Conservation (phyloP, 257 asterid species). For the Eustoma russellianum region DNA sequence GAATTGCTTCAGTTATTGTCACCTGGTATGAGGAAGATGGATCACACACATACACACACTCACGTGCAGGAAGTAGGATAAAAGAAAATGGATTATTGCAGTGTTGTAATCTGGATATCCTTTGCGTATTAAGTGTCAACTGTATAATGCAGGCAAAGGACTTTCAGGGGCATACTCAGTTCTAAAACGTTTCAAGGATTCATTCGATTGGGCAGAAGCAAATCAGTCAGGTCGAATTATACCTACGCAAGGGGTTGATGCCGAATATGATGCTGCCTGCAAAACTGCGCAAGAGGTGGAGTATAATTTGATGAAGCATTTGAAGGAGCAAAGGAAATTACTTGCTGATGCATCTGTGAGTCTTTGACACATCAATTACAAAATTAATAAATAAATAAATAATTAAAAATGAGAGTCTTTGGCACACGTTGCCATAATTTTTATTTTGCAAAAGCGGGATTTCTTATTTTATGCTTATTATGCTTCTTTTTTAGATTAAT, state of each 20-base stretch:
- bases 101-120: conserved; percentile 3
- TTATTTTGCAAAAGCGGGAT: neutral
- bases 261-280: conserved; percentile 83
- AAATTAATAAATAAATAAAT: too few species aligned
- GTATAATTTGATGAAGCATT: conserved; percentile 52
- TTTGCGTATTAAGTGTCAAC: conserved; percentile 23
- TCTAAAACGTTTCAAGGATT: conserved; percentile 73
- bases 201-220: conserved; percentile 97
- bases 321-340: conserved; percentile 67
- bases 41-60: neutral
- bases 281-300: conserved; percentile 56
- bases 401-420: neutral
- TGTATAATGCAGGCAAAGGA: conserved; percentile 44
- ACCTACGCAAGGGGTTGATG: conserved; percentile 88
- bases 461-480: conserved; percentile 5
- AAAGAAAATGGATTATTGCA: conserved; percentile 5
- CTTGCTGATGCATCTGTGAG: conserved; percentile 88
- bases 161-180: conserved; percentile 51
- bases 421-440: neutral
- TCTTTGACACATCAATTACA: conserved; percentile 2
- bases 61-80: too few species aligned
- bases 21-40: conserved; percentile 41
- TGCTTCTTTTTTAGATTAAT: conserved; percentile 41
- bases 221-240: conserved; percentile 78
- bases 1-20: conserved; percentile 57